These are phyloP conservation scores for Haplosporangium gracile DNA, from an alignment of 192 early-diverging fungal genomes.

Conservation along the genomic window DNA sequence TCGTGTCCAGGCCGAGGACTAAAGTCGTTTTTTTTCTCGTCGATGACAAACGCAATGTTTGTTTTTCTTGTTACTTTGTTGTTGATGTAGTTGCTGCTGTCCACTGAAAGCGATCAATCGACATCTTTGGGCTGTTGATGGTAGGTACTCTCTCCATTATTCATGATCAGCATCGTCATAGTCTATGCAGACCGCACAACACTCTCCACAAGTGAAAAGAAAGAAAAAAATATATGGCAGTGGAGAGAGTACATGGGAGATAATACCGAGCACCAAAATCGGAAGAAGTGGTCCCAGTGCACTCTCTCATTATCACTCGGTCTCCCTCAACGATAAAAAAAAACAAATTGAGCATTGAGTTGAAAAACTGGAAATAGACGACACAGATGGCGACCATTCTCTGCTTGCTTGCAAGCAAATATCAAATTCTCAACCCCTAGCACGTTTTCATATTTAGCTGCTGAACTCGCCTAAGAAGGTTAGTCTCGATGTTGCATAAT, in stretches of 20 bases:
- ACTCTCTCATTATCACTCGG: neutral
- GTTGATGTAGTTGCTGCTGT: neutral
- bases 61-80: neutral
- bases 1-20: neutral
- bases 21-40: neutral
- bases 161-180: neutral
- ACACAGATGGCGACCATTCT: neutral
- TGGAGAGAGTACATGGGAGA: neutral
- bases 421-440: neutral
- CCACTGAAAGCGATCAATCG: no score
- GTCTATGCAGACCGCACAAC: neutral
- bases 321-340: neutral
- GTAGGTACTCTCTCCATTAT: no score
- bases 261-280: neutral
- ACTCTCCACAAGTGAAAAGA: neutral
- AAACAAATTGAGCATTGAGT: neutral
- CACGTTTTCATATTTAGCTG: neutral
- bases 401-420: neutral
- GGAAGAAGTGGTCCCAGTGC: conserved; percentile 10
- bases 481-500: neutral
- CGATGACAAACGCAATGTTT: neutral
- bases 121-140: neutral
- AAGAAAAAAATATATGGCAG: neutral
- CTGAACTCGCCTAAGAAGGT: neutral
- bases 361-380: neutral